These are phyloP conservation scores for Coemansia asiatica DNA, from an alignment of 192 early-diverging fungal species.

Conservation along the genomic window DNA sequence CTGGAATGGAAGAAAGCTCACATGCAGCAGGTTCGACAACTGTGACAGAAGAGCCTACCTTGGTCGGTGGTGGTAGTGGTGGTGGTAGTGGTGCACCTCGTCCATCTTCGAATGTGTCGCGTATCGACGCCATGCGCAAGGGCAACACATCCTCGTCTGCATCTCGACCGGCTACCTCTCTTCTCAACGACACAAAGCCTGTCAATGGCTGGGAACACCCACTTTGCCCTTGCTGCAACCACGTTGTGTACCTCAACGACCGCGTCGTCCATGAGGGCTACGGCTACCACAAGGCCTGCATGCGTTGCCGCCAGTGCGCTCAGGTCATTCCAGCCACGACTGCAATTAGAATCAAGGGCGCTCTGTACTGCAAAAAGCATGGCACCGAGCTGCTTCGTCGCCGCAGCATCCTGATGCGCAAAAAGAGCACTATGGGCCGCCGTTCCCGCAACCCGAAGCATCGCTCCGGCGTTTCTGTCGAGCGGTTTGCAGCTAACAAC, in stretches of 20 bases:
- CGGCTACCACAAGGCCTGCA: constrained; percentile 57
- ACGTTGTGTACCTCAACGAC: constrained; percentile 53
- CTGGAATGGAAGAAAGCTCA: no score
- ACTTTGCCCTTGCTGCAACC: constrained; percentile 47
- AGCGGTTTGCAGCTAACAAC: constrained; percentile 13
- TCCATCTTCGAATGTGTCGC: constrained; percentile 9
- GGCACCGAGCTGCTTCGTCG: constrained; percentile 52
- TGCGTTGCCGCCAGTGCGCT: constrained; percentile 55
- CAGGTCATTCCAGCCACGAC: constrained; percentile 36
- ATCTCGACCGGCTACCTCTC: constrained; percentile 45
- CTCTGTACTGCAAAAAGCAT: constrained; percentile 57
- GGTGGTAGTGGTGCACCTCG: constrained; percentile 28
- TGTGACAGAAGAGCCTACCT: constrained; percentile 16
- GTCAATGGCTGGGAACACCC: constrained; percentile 58
- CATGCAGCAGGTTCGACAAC: neutral
- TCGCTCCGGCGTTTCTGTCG: constrained; percentile 30
- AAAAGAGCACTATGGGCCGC: constrained; percentile 56
- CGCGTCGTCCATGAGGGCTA: constrained; percentile 54
- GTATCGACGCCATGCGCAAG: constrained; percentile 12
- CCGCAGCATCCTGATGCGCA: constrained; percentile 59
- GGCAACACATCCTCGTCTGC: constrained; percentile 31
- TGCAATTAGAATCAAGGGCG: constrained; percentile 53
- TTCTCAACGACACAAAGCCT: constrained; percentile 48
- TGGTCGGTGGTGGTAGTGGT: constrained; percentile 54
- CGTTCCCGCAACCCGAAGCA: constrained; percentile 43